Percentiles rank a stretch among this genome's conserved stretches.
These are phyloP conservation scores for Tephrocybe sp. DNA, from an alignment of 768 basidiomycete species.

Conservation along the genomic window DNA sequence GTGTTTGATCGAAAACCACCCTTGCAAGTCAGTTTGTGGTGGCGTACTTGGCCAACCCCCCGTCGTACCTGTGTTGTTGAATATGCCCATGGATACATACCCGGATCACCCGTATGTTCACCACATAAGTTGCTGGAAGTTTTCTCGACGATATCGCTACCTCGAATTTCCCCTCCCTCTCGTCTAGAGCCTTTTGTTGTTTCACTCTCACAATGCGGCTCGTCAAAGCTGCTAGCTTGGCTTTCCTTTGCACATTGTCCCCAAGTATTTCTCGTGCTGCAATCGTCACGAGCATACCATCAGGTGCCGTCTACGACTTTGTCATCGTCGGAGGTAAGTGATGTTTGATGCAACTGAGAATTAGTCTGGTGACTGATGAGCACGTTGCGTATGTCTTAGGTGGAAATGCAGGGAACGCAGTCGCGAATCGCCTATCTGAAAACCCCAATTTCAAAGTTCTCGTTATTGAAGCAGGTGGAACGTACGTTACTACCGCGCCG, in stretches of 20 bases:
- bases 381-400: slow-evolving; percentile 6
- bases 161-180: too few species aligned
- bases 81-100: too few species aligned
- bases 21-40: too few species aligned
- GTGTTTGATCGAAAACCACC: too few species aligned
- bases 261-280: slow-evolving; percentile 1
- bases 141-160: too few species aligned
- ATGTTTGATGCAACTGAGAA: not conserved
- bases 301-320: slow-evolving; percentile 19
- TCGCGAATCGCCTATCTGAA: slow-evolving; percentile 33
- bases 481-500: slow-evolving; percentile 9
- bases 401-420: slow-evolving; percentile 19
- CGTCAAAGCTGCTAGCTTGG: not conserved
- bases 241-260: not conserved
- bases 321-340: slow-evolving; percentile 23
- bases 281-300: slow-evolving; percentile 2
- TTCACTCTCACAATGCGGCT: slow-evolving; percentile 7
- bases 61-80: too few species aligned
- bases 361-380: too few species aligned
- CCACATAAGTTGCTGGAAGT: too few species aligned
- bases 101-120: too few species aligned
- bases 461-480: slow-evolving; percentile 38
- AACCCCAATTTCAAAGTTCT: slow-evolving; percentile 36
- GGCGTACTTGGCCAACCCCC: too few species aligned
- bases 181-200: too few species aligned